A percentile compares a stretch with the other conserved stretches of the same genome.
phyloP scores from a whole-genome alignment of 371 early-diverging fungal genomes.

The Phascolomyces articulosus region DNA sequence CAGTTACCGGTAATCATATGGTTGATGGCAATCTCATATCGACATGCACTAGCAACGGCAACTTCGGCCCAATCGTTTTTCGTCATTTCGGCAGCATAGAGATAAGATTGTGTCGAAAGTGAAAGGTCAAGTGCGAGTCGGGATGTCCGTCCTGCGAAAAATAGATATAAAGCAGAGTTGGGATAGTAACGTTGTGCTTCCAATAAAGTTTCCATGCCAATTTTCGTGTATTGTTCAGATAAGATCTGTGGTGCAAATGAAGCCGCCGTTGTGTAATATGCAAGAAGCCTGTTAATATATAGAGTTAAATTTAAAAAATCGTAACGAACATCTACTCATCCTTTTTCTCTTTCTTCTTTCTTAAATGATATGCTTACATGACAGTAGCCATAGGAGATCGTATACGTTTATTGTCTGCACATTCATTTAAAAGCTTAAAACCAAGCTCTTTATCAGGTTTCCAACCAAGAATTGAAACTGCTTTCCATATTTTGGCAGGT shows the following conservation, averaged over 20 bases:
- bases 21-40: slow-evolving; percentile 62
- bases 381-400: slow-evolving; percentile 61
- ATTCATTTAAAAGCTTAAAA: slow-evolving; percentile 54
- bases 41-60: slow-evolving; percentile 52
- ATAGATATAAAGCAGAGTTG: slow-evolving; percentile 60
- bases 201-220: slow-evolving; percentile 56
- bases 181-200: slow-evolving; percentile 56
- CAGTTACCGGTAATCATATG: slow-evolving; percentile 59
- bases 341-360: too few species aligned
- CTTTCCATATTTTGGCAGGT: slow-evolving; percentile 56
- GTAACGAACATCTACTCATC: too few species aligned
- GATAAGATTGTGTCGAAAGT: slow-evolving; percentile 55
- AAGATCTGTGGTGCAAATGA: slow-evolving; percentile 43
- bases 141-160: slow-evolving; percentile 56
- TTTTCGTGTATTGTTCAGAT: slow-evolving; percentile 33
- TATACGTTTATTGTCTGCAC: slow-evolving; percentile 48
- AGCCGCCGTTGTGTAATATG: slow-evolving; percentile 38
- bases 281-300: slow-evolving; percentile 30
- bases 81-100: slow-evolving; percentile 45
- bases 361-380: slow-evolving; percentile 33
- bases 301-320: too few species aligned
- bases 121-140: slow-evolving; percentile 49
- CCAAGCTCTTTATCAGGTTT: slow-evolving; percentile 61
- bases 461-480: slow-evolving; percentile 58
- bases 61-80: slow-evolving; percentile 48